phyloP scores from a whole-genome alignment of 192 early-diverging fungal genomes.

The Coemansia brasiliensis region DNA sequence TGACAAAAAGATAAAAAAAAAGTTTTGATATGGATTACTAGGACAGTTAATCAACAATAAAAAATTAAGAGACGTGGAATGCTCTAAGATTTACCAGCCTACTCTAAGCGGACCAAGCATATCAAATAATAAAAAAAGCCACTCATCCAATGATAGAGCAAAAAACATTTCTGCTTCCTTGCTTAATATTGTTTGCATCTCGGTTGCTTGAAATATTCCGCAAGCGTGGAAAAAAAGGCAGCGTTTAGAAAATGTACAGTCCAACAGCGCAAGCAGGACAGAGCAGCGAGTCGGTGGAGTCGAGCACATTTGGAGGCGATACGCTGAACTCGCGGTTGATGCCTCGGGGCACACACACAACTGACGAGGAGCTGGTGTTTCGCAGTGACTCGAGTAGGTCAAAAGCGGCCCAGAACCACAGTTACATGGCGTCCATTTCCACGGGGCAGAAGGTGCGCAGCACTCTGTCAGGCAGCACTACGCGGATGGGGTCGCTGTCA shows the following conservation, averaged over 20 bases:
- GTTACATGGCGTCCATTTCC: constrained; percentile 51
- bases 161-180: neutral
- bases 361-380: constrained; percentile 51
- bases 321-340: constrained; percentile 38
- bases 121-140: no score
- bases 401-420: constrained; percentile 49
- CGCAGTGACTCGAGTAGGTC: constrained; percentile 43
- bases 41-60: no score
- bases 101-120: no score
- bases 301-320: constrained; percentile 20
- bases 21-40: no score
- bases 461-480: constrained; percentile 20
- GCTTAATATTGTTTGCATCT: neutral
- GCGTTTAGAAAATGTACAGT: constrained; percentile 34
- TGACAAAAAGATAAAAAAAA: no score
- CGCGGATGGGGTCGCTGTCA: constrained; percentile 16
- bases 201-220: neutral
- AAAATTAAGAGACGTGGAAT: no score
- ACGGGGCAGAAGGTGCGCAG: constrained; percentile 42
- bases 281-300: constrained; percentile 38
- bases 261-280: constrained; percentile 33
- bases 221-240: neutral
- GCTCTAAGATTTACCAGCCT: no score
- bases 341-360: constrained; percentile 41
- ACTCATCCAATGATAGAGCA: no score